Evolutionary conservation across 2,329 filamentous ascomycete genomes (phyloP).

Genomic region (Ophioceras dolichostomum): DNA sequence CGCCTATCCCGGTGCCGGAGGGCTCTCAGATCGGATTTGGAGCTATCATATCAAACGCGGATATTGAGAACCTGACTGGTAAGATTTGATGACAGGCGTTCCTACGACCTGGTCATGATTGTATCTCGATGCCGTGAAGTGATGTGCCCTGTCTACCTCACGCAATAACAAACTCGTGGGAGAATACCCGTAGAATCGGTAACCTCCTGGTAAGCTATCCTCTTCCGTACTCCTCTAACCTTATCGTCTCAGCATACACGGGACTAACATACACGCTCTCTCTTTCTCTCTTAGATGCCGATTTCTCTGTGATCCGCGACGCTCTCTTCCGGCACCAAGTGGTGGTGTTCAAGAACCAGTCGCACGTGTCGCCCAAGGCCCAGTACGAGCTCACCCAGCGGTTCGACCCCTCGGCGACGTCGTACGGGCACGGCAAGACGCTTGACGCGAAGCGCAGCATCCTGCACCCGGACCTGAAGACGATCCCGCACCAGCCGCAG

Average conservation of each 20-base stretch:
- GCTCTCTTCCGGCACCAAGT: slow-evolving; percentile 59
- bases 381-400: slow-evolving; percentile 63
- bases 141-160: background rate
- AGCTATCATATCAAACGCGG: slow-evolving; percentile 41
- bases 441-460: slow-evolving; percentile 51
- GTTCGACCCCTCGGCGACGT: slow-evolving; percentile 54
- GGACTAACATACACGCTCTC: slow-evolving; percentile 1
- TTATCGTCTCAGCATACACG: background rate
- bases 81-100: slow-evolving; percentile 22
- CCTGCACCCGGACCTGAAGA: slow-evolving; percentile 69
- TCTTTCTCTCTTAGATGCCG: slow-evolving; percentile 35
- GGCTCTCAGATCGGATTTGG: slow-evolving; percentile 40
- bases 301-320: slow-evolving; percentile 50
- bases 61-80: slow-evolving; percentile 52
- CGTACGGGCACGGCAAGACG: slow-evolving; percentile 66
- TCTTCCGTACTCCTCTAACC: background rate
- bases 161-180: slow-evolving; percentile 5
- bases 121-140: slow-evolving; percentile 3
- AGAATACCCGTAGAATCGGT: slow-evolving; percentile 14
- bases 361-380: slow-evolving; percentile 50
- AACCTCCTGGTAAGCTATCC: slow-evolving; percentile 12
- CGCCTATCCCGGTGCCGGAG: slow-evolving; percentile 5
- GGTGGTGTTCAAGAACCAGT: slow-evolving; percentile 58
- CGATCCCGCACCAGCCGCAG: slow-evolving; percentile 67
- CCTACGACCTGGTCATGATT: too few species aligned